These are phyloP conservation scores for Penicillium roqueforti DNA, from an alignment of 495 filamentous ascomycete species.

Conservation along the genomic window DNA sequence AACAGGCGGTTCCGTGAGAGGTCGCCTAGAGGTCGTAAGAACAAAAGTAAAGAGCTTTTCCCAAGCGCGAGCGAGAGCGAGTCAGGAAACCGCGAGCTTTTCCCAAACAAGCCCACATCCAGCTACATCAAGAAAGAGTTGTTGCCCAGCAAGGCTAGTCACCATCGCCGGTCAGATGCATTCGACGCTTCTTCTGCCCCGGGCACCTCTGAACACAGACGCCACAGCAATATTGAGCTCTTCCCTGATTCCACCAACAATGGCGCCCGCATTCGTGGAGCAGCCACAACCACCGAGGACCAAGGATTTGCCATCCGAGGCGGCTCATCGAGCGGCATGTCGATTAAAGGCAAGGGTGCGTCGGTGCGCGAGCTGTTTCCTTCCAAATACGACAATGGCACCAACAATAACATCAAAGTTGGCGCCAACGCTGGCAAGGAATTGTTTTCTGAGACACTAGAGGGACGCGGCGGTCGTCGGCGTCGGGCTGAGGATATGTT, in stretches of 20 bases:
- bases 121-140: slow-evolving; percentile 60
- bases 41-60: slow-evolving; percentile 47
- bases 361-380: slow-evolving; percentile 70
- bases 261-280: slow-evolving; percentile 60
- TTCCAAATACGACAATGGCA: slow-evolving; percentile 44
- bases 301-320: slow-evolving; percentile 67
- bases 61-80: slow-evolving; percentile 21
- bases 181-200: slow-evolving; percentile 46
- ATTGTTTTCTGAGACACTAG: slow-evolving; percentile 56
- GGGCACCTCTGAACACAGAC: slow-evolving; percentile 6
- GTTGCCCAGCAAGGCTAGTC: slow-evolving; percentile 59
- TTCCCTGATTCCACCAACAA: slow-evolving; percentile 32
- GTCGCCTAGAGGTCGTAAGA: slow-evolving; percentile 33
- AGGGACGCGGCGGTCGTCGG: slow-evolving; percentile 46
- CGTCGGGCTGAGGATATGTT: slow-evolving; percentile 52
- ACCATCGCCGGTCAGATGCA: slow-evolving; percentile 62
- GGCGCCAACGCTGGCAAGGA: slow-evolving; percentile 69
- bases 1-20: slow-evolving; percentile 43
- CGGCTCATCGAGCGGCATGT: slow-evolving; percentile 48
- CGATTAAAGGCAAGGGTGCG: slow-evolving; percentile 45
- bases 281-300: slow-evolving; percentile 41
- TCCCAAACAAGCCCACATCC: slow-evolving; percentile 46
- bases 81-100: slow-evolving; percentile 38
- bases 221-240: slow-evolving; percentile 39
- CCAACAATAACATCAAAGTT: slow-evolving; percentile 47